phyloP scores from a whole-genome alignment of 202 grass and related monocot genomes.

The Elaeis oleifera region DNA sequence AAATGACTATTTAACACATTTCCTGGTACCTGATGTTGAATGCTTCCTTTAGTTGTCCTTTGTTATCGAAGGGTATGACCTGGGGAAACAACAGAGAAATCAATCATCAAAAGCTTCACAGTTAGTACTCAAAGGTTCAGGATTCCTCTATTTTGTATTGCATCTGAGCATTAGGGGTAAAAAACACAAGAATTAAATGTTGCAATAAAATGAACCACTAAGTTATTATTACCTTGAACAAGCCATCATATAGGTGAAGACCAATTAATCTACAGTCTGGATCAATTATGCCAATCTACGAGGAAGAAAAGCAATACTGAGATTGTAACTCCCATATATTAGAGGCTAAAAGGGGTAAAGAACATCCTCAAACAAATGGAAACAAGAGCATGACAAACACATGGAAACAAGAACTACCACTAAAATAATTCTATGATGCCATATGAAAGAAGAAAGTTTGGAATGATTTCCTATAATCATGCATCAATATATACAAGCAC shows the following conservation, averaged over 20 bases:
- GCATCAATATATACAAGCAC: no score
- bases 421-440: not conserved
- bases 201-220: no score
- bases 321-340: no score
- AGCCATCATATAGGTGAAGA: constrained; percentile 86
- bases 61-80: constrained; percentile 99
- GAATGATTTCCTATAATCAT: no score
- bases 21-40: constrained; percentile 92
- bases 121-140: no score
- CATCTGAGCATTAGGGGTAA: no score
- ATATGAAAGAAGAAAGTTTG: not conserved
- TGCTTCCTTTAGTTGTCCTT: constrained; percentile 97
- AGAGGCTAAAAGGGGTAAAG: no score
- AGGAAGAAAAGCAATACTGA: constrained; percentile 8
- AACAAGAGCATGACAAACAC: not conserved
- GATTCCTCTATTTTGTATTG: no score
- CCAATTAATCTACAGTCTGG: constrained; percentile 94
- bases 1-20: no score
- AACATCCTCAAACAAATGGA: not conserved
- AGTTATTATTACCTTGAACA: constrained; percentile 67
- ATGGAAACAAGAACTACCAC: not conserved
- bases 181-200: no score
- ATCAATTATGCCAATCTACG: constrained; percentile 91
- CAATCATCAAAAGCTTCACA: not conserved
- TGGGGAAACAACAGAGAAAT: constrained; percentile 20